Base-by-base conservation (phyloP, 768 basidiomycete genomes). In the Auricularia sp. region DNA sequence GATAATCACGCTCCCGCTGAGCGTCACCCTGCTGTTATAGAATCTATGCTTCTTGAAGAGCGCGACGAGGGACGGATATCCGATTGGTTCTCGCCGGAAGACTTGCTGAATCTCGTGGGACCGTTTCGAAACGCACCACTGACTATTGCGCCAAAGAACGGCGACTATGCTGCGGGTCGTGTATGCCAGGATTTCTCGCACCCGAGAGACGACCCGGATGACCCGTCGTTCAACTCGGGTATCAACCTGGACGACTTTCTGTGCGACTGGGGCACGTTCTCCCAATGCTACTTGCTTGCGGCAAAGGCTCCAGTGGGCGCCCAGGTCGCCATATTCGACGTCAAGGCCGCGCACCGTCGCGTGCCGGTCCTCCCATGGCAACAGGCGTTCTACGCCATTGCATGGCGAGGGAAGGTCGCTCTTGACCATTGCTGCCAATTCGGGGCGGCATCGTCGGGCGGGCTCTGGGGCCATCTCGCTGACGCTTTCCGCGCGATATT, bases 371-470 rank as follows among this genome's bases (percentile, higher is more conserved):
- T 21, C 21, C 14, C 6, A 0, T 62, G 53, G 1, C 66, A 72
- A 23, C 72, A 74, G 62, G 64, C 36, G 3, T 70, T 68, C 54
- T 69, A 72, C 33, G 66, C 72, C 2, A 62, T 77, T 7, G 33
- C 61, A 1, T 72, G 71, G 66, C 59, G 71, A 1, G 66, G 68
- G 14, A 42, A 61, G 1, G 68, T 71, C 16, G 75, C 74, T 36
- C 73, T 80, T 2, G 76, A 81, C 65, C 34, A 68, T 0, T 73
- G 72, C 3, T 68, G 72, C 0, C 67, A 70, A 1, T 78, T 79
- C 68, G 75, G 78, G 0, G 36, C 67, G 0, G 54, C 68, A 0
- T 70, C 71, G 4, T 72, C 74, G 33, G 69, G 72, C 1, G 74
- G 76, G 0, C 68, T 77, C 0, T 77, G 73, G 61, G 75, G 77